Evolutionary conservation across 2,329 filamentous ascomycete species (phyloP), one percentile per base, ranked within the genome.

Genomic region (Mariannaea elegans): DNA sequence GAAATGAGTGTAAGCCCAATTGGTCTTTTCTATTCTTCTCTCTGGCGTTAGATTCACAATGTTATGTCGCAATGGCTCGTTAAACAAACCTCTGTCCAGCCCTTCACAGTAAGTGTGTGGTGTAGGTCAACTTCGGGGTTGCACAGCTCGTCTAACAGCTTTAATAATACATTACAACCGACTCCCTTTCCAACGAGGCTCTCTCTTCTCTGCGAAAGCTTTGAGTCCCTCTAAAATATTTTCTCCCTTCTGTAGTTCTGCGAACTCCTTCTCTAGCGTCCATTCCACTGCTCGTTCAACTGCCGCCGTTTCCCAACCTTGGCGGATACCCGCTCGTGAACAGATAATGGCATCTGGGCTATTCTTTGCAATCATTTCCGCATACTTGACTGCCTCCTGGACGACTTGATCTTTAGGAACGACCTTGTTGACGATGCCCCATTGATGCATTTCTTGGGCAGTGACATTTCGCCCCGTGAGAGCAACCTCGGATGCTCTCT

Each of bases 301-400:
- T 88, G 86, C 1, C 84, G 87, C 13, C 85, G 82, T 83, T 70
- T 91, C 89, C 88, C 88, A 92, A 0, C 87, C 89, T 65, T 89
- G 73, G 72, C 88, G 87, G 38, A 93, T 71, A 0, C 89, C 90
- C 70, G 89, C 87, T 8, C 89, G 80, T 55, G 81, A 88, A 16
- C 90, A 87, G 67, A 92, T 84, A 21, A 93, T 86, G 18, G 87
- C 82, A 73, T 93, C 90, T 1, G 90, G 90, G 65, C 87, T 90
- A 71, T 89, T 87, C 60, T 71, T 82, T 6, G 84, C 84, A 67
- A 93, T 85, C 69, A 78, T 73, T 51, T 73, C 75, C 5, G 90
- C 90, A 67, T 88, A 77, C 61, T 77, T 76, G 27, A 92, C 67
- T n/a, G 89, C 88, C 63, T 79, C 82, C 5, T 73, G 73, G 4